Percentiles rank a stretch among this genome's conserved stretches.
Conservation (phyloP, 192 early-diverging fungal genomes). For the Backusella mclennaniae region DNA sequence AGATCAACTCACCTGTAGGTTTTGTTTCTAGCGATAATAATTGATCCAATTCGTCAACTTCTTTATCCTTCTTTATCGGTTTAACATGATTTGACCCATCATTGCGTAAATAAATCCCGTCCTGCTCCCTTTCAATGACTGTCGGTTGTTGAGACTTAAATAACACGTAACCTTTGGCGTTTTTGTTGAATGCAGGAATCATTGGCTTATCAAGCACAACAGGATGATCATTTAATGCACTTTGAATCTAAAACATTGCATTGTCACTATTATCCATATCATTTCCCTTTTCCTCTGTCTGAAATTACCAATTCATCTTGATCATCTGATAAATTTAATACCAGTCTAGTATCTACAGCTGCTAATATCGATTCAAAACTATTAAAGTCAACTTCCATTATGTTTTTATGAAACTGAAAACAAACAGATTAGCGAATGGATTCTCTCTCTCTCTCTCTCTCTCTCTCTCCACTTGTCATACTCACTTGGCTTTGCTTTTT, state of each 20-base stretch:
- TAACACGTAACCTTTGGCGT: conserved; percentile 22
- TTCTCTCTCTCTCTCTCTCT: not conserved
- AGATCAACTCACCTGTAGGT: not conserved
- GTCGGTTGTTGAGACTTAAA: conserved; percentile 19
- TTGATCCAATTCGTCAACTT: conserved; percentile 17
- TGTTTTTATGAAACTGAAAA: conserved; percentile 15
- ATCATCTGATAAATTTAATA: conserved; percentile 7
- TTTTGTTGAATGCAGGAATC: conserved; percentile 29
- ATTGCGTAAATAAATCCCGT: conserved; percentile 35
- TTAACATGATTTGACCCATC: conserved; percentile 20
- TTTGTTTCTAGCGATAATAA: conserved; percentile 14
- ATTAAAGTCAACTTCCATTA: conserved; percentile 25
- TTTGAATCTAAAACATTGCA: not conserved
- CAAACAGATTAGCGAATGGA: not conserved
- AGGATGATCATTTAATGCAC: conserved; percentile 3
- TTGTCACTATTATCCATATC: no score
- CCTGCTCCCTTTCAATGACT: not conserved
- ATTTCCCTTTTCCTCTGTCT: not conserved
- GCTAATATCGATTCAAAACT: conserved; percentile 5
- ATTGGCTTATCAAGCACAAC: conserved; percentile 24
- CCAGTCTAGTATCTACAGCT: conserved; percentile 1
- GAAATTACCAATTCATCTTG: conserved; percentile 15
- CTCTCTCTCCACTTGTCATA: not conserved
- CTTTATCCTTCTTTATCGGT: not conserved
- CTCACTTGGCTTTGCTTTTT: not conserved